phyloP scores from a whole-genome alignment of 768 basidiomycete species.

The Calocybe cyanea region DNA sequence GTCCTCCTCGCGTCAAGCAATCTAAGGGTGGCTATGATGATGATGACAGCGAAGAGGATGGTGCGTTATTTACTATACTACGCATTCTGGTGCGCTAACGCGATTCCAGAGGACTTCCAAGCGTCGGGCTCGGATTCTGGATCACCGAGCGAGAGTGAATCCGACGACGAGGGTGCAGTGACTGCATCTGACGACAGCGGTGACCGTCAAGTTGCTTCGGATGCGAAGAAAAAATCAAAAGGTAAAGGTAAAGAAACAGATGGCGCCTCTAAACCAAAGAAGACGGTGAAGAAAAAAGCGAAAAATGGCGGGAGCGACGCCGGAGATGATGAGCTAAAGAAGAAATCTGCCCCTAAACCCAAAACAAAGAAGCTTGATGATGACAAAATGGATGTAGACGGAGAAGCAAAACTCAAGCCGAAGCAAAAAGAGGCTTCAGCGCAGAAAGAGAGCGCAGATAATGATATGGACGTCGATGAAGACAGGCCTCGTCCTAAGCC shows the following conservation, averaged over 20 bases:
- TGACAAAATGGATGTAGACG: constrained; percentile 43
- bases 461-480: constrained; percentile 48
- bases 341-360: constrained; percentile 42
- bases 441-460: constrained; percentile 32
- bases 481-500: constrained; percentile 36
- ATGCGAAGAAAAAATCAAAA: constrained; percentile 37
- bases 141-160: constrained; percentile 78
- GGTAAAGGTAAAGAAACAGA: constrained; percentile 41
- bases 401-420: constrained; percentile 28
- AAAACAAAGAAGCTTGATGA: constrained; percentile 43
- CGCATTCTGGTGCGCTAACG: constrained; percentile 2
- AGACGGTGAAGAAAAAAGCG: constrained; percentile 39
- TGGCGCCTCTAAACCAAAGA: constrained; percentile 30
- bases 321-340: constrained; percentile 44
- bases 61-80: constrained; percentile 28
- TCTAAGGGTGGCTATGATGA: constrained; percentile 58
- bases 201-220: constrained; percentile 58
- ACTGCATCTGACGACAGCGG: constrained; percentile 86
- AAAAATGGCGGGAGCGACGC: constrained; percentile 41
- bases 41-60: constrained; percentile 75
- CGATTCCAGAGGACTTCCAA: constrained; percentile 76
- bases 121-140: constrained; percentile 82
- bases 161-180: constrained; percentile 63
- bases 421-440: constrained; percentile 36
- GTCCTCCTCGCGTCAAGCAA: constrained; percentile 45